Evolutionary conservation across 208 protist species (phyloP).

Genomic region (Trypanosoma avium): DNA sequence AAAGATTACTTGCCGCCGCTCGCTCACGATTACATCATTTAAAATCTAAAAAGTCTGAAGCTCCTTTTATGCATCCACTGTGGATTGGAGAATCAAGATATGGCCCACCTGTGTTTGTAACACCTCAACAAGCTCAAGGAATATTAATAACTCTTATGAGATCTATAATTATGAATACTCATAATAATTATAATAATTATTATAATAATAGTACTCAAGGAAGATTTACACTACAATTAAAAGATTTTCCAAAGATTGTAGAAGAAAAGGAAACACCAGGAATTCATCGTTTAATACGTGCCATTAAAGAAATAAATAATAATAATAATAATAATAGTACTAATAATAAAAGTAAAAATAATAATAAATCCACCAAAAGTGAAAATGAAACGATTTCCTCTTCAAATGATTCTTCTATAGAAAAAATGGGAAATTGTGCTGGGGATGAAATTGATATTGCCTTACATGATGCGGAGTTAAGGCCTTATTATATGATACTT

Average conservation of each 20-base stretch:
- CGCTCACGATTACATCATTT: no score
- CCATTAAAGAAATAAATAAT: background rate
- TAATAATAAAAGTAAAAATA: no score
- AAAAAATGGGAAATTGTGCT: background rate
- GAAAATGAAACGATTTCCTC: background rate
- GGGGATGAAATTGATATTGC: background rate
- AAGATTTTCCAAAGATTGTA: background rate
- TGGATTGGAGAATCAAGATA: background rate
- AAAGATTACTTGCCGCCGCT: no score
- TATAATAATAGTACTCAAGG: background rate
- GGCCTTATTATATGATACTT: slow-evolving; percentile 15
- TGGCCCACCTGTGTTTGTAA: slow-evolving; percentile 11
- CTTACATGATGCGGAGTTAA: background rate
- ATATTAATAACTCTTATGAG: background rate
- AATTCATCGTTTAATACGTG: background rate
- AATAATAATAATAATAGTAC: slow-evolving; percentile 1
- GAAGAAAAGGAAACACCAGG: no score
- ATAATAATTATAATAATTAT: no score
- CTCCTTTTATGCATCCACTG: background rate
- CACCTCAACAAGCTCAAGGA: background rate
- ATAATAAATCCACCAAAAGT: background rate
- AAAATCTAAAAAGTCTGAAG: no score
- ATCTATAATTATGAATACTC: no score
- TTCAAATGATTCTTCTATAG: background rate
- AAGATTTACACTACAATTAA: slow-evolving; percentile 1